These are phyloP conservation scores for Capsella bursapastoris DNA, from an alignment of 345 rosid species.

Conservation along the genomic window DNA sequence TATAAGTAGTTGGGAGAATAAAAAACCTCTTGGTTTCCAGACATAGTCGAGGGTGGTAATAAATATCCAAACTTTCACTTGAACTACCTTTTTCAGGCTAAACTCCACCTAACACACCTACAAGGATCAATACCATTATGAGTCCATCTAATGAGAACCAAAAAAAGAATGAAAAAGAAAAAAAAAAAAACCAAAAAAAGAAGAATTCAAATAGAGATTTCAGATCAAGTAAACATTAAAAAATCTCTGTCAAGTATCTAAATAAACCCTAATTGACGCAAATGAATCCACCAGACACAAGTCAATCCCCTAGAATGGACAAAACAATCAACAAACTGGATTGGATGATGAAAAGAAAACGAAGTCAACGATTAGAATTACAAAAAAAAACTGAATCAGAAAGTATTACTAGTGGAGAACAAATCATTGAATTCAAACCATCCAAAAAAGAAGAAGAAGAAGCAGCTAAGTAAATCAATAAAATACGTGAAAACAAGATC, in stretches of 20 bases:
- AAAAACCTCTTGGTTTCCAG: slow-evolving; percentile 70
- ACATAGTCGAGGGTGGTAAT: slow-evolving; percentile 40
- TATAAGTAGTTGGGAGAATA: slow-evolving; percentile 16
- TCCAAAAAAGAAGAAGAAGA: not conserved
- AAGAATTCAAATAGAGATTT: slow-evolving; percentile 14
- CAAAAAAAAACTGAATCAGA: not conserved
- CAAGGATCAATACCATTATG: slow-evolving; percentile 22
- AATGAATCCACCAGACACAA: slow-evolving; percentile 27
- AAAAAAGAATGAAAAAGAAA: no score
- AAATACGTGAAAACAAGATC: slow-evolving; percentile 8
- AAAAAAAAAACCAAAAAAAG: not conserved
- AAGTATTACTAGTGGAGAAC: not conserved
- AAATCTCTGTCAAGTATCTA: not conserved
- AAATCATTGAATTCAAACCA: not conserved
- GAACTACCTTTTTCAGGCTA: slow-evolving; percentile 23
- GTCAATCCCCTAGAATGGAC: not conserved
- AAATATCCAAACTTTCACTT: slow-evolving; percentile 29
- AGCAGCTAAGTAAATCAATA: not conserved
- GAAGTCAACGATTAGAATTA: slow-evolving; percentile 18
- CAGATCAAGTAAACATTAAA: slow-evolving; percentile 18
- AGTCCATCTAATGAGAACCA: not conserved
- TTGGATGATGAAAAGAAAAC: not conserved
- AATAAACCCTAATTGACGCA: slow-evolving; percentile 33
- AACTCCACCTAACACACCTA: slow-evolving; percentile 36
- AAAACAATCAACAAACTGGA: not conserved